Conservation (phyloP, 164 flowering plant species). For the Vitis rupestris region DNA sequence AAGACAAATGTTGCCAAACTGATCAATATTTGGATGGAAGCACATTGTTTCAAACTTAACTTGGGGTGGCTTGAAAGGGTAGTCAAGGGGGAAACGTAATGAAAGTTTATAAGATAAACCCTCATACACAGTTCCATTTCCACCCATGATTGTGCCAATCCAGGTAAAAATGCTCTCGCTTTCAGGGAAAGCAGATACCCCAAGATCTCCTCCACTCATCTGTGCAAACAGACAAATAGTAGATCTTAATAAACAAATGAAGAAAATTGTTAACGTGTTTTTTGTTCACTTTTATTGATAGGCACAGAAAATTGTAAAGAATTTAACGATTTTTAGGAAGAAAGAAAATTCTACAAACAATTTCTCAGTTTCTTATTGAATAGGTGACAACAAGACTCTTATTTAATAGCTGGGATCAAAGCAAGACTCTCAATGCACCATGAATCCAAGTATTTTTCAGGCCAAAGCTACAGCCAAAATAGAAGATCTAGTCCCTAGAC, state of each 20-base stretch:
- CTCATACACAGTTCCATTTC: slow-evolving; percentile 65
- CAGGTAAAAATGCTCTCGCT: slow-evolving; percentile 68
- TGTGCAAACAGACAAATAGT: slow-evolving; percentile 15
- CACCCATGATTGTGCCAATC: slow-evolving; percentile 76
- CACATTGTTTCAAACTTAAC: slow-evolving; percentile 73
- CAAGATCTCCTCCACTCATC: slow-evolving; percentile 70
- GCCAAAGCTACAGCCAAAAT: background rate
- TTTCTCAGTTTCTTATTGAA: background rate
- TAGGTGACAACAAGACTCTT: background rate
- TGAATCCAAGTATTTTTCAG: background rate
- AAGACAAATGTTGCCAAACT: slow-evolving; percentile 72
- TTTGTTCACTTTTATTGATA: too few relatives aligned
- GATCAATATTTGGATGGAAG: slow-evolving; percentile 85
- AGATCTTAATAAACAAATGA: background rate
- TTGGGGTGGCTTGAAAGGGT: slow-evolving; percentile 82
- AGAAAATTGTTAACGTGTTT: background rate
- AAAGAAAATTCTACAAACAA: background rate
- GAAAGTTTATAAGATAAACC: slow-evolving; percentile 70
- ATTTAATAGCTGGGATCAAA: background rate
- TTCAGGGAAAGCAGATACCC: slow-evolving; percentile 75
- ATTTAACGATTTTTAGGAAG: background rate
- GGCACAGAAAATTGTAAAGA: too few relatives aligned
- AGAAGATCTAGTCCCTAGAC: background rate
- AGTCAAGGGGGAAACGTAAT: slow-evolving; percentile 58
- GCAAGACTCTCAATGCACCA: background rate